Percentiles rank a stretch among this genome's conserved stretches.
Conservation (phyloP, 1,139 yeast genomes). For the Lodderomyces elongisporus region DNA sequence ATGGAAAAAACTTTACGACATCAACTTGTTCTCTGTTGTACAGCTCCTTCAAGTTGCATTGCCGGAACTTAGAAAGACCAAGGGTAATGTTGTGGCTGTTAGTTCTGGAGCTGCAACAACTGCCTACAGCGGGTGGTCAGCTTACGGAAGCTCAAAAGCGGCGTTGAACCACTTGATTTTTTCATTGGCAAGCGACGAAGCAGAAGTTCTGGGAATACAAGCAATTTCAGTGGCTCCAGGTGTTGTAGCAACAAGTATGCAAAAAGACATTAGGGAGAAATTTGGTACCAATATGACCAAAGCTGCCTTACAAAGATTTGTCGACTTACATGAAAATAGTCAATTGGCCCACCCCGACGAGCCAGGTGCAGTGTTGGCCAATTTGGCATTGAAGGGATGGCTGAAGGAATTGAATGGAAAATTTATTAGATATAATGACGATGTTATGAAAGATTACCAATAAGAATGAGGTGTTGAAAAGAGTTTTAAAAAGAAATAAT, state of each 20-base stretch:
- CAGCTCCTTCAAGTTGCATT: conserved; percentile 53
- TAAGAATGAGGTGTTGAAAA: too few relatives aligned
- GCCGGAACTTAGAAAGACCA: conserved; percentile 51
- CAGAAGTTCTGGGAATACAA: conserved; percentile 33
- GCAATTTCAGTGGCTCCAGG: conserved; percentile 86
- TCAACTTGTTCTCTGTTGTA: conserved; percentile 77
- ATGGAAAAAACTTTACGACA: conserved; percentile 66
- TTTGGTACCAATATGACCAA: conserved; percentile 54
- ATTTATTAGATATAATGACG: conserved; percentile 59
- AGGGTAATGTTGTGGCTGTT: conserved; percentile 68
- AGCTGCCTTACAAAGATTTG: conserved; percentile 53
- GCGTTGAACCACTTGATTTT: conserved; percentile 73
- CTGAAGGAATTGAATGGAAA: conserved; percentile 52
- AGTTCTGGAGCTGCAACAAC: conserved; percentile 79
- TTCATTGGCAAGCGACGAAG: conserved; percentile 65
- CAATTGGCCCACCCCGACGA: conserved; percentile 59
- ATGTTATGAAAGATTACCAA: too few relatives aligned
- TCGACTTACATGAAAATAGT: conserved; percentile 50
- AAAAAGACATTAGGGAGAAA: conserved; percentile 60
- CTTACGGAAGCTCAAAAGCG: conserved; percentile 87
- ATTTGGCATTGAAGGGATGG: conserved; percentile 58
- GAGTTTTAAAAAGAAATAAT: too few relatives aligned
- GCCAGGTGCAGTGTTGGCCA: conserved; percentile 66
- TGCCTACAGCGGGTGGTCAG: conserved; percentile 73
- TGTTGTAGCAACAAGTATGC: conserved; percentile 88